Base-by-base conservation (phyloP, 768 basidiomycete species). In the Podaxis sp. region DNA sequence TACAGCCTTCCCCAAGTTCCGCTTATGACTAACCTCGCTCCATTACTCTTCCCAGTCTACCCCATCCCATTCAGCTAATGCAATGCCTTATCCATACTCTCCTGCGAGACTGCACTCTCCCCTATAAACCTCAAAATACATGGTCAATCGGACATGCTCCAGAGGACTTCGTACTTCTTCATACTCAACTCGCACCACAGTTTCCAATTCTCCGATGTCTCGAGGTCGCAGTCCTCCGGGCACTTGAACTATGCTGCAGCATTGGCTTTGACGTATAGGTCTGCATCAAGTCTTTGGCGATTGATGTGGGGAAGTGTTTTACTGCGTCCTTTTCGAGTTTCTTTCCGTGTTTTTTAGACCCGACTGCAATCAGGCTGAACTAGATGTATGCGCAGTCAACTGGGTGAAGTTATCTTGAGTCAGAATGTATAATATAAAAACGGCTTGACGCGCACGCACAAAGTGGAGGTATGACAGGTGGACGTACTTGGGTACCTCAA, bases 121-220 rank as follows among this genome's bases (percentile, higher is more conserved):
- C 96, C 96, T 90, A 75, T 97, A 99, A 30, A 90, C 84, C 72
- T 98, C 95, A 68, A 98, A 99, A 65, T 86, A 75, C 61, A 98
- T 89, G 71, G 98, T 99, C 67, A 98, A 76, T 28, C 92, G 83
- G 2, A 86, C 89, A 76, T 97, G 98, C 72, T 94, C 92, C 28
- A 7, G 28, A 30, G 28, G 69, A 89, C 84, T 71, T 83, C 83
- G 77, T 98, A 96, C 76, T 94, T 94, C 70, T 87, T 87, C 69
- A 99, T 86, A 66, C 93, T 96, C 55, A 96, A 76, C 69, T 92
- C 88, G 24, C 96, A 90, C 93, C 96, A 99, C 64, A 88, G 84
- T 17, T 89, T 85, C 96, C 96, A 99, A 74, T 96, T 90, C 63
- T 79, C 81, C 39, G 98, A 83, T 2, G 93, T 89, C 9, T 78